Conservation (phyloP, 1,139 yeast species). For the Geotrichum candidum region DNA sequence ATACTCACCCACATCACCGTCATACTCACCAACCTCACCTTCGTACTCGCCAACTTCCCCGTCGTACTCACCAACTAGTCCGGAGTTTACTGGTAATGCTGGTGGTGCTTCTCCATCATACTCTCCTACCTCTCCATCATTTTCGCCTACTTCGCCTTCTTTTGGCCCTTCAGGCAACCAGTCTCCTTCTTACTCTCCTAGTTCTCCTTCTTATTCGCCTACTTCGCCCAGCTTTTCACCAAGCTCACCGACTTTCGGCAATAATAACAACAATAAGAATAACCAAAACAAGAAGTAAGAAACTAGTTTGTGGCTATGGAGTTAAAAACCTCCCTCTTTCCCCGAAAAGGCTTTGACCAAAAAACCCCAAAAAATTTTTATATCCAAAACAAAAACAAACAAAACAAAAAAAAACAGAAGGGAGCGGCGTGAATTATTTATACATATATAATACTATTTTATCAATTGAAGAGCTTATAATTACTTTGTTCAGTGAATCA, state of each 20-base stretch:
- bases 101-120: conserved; percentile 71
- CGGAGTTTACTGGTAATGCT: conserved; percentile 63
- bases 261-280: background rate
- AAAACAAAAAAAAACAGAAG: background rate
- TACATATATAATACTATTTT: background rate
- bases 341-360: background rate
- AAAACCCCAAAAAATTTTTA: background rate
- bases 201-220: conserved; percentile 70
- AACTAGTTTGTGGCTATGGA: background rate
- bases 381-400: background rate
- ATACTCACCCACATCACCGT: conserved; percentile 67
- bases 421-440: background rate
- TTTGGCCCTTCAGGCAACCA: conserved; percentile 48
- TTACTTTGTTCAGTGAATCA: background rate
- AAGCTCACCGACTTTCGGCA: conserved; percentile 53
- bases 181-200: conserved; percentile 55
- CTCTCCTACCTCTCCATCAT: conserved; percentile 65
- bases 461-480: background rate
- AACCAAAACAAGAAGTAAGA: conserved; percentile 2
- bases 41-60: conserved; percentile 70
- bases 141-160: conserved; percentile 63
- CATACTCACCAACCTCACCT: conserved; percentile 63
- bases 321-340: background rate
- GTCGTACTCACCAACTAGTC: conserved; percentile 61
- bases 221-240: conserved; percentile 60